Base-by-base conservation (phyloP, 768 basidiomycete genomes). In the Lentinus brumalis region DNA sequence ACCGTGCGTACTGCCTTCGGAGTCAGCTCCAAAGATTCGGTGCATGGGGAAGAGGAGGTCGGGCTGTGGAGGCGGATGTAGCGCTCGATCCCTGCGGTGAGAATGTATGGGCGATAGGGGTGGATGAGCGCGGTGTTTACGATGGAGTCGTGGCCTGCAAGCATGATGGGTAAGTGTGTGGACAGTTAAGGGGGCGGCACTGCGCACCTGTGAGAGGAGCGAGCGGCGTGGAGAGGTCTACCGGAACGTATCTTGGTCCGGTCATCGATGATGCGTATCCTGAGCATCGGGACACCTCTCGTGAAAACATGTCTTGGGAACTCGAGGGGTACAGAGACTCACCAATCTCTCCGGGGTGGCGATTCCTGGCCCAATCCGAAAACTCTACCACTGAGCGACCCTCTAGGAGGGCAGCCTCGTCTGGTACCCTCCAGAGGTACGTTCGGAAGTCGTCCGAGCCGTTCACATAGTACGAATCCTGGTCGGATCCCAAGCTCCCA, bases 401-500 rank as follows among this genome's bases (percentile, higher is more conserved):
- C 29, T 79, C 78, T 1, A 68, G 59, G 47, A 91, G 77, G 15
- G 75, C 73, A 10, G 66, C 59, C 3, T 81, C 62, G 12, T 80
- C 67, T 4, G 92, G 92, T 39, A 94, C 76, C 64, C 82, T 84
- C 92, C 92, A 94, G 26, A 92, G 70, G 64, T 94, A 94, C 18
- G 80, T 84, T 40, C 86, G 79, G 69, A 93, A 94, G 71, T 94
- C 90, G 69, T 94, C 92, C 11, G 90, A 92, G 15, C 92, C 92
- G n/a, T 83, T 82, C 39, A 81, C 81, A 67, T 87, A 94, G 66
- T 87, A 83, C 32, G 78, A 71, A 56, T 89, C 88, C 26, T 66
- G 73, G 50, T 81, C 77, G 31, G 81, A 67, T 4, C 81, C 81
- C 1, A 81, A 79, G 2, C 85, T 83, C 40, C 92, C 89, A 63